Evolutionary conservation across 441 rosid genomes (phyloP).

Genomic region (Adansonia madagascariensis): DNA sequence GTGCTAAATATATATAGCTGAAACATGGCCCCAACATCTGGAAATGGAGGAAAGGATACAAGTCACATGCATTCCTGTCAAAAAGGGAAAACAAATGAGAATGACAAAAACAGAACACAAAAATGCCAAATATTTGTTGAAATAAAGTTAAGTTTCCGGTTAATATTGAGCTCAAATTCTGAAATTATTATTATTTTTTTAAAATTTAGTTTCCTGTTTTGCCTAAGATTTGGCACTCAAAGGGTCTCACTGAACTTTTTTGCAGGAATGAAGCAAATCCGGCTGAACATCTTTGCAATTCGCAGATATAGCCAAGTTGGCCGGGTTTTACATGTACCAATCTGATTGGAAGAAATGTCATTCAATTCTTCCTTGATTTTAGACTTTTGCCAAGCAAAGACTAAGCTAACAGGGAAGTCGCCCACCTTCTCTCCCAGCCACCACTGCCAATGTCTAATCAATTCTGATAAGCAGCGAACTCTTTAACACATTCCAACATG

Average conservation of each 20-base stretch:
- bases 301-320: not conserved
- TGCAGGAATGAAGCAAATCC: slow-evolving; percentile 18
- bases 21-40: not conserved
- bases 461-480: not conserved
- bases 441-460: not conserved
- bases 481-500: not conserved
- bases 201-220: no score
- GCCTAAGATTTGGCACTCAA: not conserved
- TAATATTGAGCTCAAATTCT: not conserved
- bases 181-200: not conserved
- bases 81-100: not conserved
- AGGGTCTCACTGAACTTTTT: not conserved
- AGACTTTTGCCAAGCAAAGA: not conserved
- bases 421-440: slow-evolving; percentile 1
- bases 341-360: not conserved
- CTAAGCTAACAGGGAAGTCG: not conserved
- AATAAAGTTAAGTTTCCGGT: not conserved
- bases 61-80: not conserved
- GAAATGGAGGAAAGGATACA: slow-evolving; percentile 1
- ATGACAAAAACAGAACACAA: not conserved
- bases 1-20: not conserved
- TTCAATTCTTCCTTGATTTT: not conserved
- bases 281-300: not conserved
- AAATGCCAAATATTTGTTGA: slow-evolving; percentile 3
- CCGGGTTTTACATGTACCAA: not conserved